Evolutionary conservation across 192 early-diverging fungal genomes (phyloP).

Genomic region (Podila epicladia): DNA sequence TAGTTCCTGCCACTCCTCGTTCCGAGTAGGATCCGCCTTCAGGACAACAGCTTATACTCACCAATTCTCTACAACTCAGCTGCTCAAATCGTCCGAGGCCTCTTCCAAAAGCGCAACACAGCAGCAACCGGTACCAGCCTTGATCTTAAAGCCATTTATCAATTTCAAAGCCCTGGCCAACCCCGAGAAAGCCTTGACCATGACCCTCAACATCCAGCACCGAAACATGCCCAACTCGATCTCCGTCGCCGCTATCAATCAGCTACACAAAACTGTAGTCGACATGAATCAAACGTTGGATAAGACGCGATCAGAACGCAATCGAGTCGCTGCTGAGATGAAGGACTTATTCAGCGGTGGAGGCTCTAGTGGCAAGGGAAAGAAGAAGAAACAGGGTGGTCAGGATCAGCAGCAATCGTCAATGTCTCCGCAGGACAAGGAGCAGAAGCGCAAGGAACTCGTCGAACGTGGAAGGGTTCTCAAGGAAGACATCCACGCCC

Average conservation of each 20-base stretch:
- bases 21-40: background rate
- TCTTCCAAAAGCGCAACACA: background rate
- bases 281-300: slow-evolving; percentile 57
- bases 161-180: slow-evolving; percentile 69
- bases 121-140: slow-evolving; percentile 11
- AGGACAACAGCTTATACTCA: background rate
- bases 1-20: background rate
- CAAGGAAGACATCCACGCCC: slow-evolving; percentile 67
- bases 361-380: slow-evolving; percentile 2
- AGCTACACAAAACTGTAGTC: slow-evolving; percentile 58
- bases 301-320: slow-evolving; percentile 58
- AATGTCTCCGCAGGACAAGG: slow-evolving; percentile 8
- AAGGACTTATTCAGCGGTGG: slow-evolving; percentile 28
- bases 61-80: background rate
- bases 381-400: background rate
- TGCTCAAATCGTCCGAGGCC: background rate
- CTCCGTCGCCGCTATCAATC: slow-evolving; percentile 52
- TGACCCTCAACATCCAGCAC: slow-evolving; percentile 56
- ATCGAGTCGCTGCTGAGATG: slow-evolving; percentile 51
- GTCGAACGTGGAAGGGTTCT: slow-evolving; percentile 61
- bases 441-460: slow-evolving; percentile 28
- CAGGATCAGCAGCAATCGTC: background rate
- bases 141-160: slow-evolving; percentile 47
- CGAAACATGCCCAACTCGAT: slow-evolving; percentile 66
- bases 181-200: slow-evolving; percentile 55